A percentile compares a stretch with the other conserved stretches of the same genome.
These are phyloP conservation scores for Balansia obtecta DNA, from an alignment of 2,329 filamentous ascomycete species.

Conservation along the genomic window DNA sequence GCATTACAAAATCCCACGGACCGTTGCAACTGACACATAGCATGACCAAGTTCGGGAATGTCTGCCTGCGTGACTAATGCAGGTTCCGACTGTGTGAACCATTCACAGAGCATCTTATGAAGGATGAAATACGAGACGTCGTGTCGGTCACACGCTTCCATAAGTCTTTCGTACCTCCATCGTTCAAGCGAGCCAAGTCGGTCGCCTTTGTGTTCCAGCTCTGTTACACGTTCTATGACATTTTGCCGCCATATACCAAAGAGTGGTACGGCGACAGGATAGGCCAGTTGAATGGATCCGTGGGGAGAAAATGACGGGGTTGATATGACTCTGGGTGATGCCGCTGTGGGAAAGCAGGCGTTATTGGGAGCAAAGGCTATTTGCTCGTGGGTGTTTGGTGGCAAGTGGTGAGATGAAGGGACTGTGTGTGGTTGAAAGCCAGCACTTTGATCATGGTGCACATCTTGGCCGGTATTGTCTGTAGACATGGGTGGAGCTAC, in stretches of 20 bases:
- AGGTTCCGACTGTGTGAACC: conserved; percentile 29
- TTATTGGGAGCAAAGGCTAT: background rate
- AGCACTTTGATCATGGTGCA: background rate
- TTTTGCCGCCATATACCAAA: background rate
- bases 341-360: background rate
- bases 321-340: background rate
- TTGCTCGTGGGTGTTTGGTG: background rate
- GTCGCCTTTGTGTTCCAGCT: background rate
- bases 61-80: conserved; percentile 5
- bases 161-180: conserved; percentile 41
- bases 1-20: background rate
- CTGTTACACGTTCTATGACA: background rate
- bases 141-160: conserved; percentile 37
- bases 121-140: conserved; percentile 54
- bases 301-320: background rate
- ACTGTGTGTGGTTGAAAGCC: background rate
- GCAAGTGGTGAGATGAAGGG: background rate
- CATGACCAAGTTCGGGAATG: conserved; percentile 9
- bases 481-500: too few species aligned
- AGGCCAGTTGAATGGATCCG: background rate
- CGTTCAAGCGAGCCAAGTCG: conserved; percentile 24
- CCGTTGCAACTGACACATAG: conserved; percentile 9
- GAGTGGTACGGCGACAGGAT: background rate
- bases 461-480: too few species aligned
- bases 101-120: conserved; percentile 53